These are phyloP conservation scores for Dichotomopilus funicola DNA, from an alignment of 2,329 filamentous ascomycete genomes.

Conservation along the genomic window DNA sequence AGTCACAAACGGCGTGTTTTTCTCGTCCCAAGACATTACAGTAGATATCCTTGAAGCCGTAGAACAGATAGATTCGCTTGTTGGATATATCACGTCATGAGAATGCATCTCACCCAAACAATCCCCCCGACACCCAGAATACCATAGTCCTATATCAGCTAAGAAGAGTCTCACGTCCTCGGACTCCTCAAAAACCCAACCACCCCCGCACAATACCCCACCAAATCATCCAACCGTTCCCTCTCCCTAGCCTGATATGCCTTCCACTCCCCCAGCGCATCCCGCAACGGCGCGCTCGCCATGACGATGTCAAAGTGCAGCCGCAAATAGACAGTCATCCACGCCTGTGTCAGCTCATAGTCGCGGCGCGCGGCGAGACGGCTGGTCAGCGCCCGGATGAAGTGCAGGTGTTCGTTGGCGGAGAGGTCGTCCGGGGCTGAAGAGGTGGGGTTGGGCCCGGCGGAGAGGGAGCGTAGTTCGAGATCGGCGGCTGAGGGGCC, in stretches of 20 bases:
- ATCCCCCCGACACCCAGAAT: neutral
- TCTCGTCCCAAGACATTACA: no score
- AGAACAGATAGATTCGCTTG: no score
- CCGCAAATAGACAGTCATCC: constrained; percentile 91
- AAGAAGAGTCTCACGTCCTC: constrained; percentile 35
- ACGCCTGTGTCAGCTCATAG: constrained; percentile 91
- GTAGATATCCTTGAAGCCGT: no score
- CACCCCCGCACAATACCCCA: constrained; percentile 83
- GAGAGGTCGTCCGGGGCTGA: constrained; percentile 32
- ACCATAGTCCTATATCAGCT: neutral
- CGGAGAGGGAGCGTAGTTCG: constrained; percentile 73
- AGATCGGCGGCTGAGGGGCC: constrained; percentile 82
- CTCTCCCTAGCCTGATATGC: constrained; percentile 65
- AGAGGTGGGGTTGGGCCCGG: constrained; percentile 24
- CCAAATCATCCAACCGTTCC: constrained; percentile 63
- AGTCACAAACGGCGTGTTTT: no score
- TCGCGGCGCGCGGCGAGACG: constrained; percentile 65
- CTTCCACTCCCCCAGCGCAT: constrained; percentile 63
- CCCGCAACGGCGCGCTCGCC: constrained; percentile 47
- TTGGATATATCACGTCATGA: no score
- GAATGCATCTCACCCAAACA: neutral
- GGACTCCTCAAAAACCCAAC: constrained; percentile 70
- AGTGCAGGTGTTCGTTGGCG: constrained; percentile 67
- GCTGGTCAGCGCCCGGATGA: constrained; percentile 72
- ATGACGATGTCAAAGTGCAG: constrained; percentile 60